A percentile compares a stretch with the other conserved stretches of the same genome.
phyloP scores from a whole-genome alignment of 768 basidiomycete genomes.

The Mycena venus region DNA sequence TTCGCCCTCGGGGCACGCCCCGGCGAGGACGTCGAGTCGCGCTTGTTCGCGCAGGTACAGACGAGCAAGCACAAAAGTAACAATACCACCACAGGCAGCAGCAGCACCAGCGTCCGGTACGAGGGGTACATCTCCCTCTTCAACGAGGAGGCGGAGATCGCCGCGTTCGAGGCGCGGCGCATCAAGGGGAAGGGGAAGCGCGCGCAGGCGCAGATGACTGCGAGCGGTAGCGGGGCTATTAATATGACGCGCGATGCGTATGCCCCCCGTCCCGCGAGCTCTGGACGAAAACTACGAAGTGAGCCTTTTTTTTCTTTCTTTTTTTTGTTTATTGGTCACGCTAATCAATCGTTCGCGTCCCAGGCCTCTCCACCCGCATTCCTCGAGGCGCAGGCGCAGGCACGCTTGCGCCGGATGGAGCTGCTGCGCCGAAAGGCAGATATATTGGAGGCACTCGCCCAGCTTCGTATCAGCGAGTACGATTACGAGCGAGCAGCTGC shows the following conservation, averaged over 20 bases:
- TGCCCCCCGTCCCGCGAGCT: background rate
- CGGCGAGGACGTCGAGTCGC: background rate
- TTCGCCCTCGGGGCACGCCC: background rate
- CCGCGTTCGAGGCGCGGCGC: constrained; percentile 54
- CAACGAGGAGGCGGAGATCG: constrained; percentile 66
- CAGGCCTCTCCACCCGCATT: background rate
- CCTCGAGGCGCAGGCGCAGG: too few species aligned
- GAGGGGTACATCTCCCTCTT: constrained; percentile 68
- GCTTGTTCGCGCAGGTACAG: background rate
- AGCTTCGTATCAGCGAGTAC: background rate
- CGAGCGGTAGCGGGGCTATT: background rate
- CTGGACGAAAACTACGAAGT: background rate
- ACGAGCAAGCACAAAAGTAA: too few species aligned
- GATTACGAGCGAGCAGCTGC: too few species aligned
- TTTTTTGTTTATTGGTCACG: background rate
- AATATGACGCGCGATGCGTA: background rate
- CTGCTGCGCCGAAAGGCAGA: background rate
- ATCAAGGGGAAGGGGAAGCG: background rate
- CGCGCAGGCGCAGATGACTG: background rate
- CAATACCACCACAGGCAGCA: too few species aligned
- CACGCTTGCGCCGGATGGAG: background rate
- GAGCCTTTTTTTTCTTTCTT: too few species aligned
- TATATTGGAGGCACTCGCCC: background rate
- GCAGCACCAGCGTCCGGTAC: constrained; percentile 56
- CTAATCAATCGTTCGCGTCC: background rate